phyloP scores from a whole-genome alignment of 441 rosid species.

The Mallotus japonicus region DNA sequence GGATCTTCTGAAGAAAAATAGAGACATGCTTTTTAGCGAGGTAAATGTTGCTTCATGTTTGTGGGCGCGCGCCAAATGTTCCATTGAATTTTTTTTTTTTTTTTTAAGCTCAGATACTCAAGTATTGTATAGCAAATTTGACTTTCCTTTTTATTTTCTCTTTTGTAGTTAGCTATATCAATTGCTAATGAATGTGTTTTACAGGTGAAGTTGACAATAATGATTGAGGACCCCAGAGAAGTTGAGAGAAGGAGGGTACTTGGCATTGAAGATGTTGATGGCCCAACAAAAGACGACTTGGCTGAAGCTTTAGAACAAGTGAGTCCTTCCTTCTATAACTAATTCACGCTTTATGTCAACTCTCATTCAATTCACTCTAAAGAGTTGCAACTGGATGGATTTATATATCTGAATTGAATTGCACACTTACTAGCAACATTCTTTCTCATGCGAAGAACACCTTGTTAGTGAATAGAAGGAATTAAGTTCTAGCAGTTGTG shows the following conservation, averaged over 20 bases:
- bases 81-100: neutral
- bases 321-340: constrained; percentile 2
- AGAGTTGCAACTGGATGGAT: neutral
- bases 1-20: constrained; percentile 74
- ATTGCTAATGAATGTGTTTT: neutral
- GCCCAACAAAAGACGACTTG: constrained; percentile 83
- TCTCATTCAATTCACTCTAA: neutral
- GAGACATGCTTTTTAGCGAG: constrained; percentile 90
- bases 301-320: constrained; percentile 78
- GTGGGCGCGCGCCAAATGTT: too few species aligned
- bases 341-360: neutral
- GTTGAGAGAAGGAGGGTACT: constrained; percentile 75
- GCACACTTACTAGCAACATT: neutral
- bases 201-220: constrained; percentile 71
- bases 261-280: constrained; percentile 72
- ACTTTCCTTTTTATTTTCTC: neutral
- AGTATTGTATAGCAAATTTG: too few species aligned
- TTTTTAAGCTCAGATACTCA: too few species aligned
- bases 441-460: neutral
- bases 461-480: neutral
- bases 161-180: neutral
- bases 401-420: neutral
- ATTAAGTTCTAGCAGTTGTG: neutral
- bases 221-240: constrained; percentile 93
- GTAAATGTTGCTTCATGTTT: constrained; percentile 28